A percentile compares a stretch with the other conserved stretches of the same genome.
Conservation (phyloP, 352 stramenopile genomes). For the Nannochloropsis limnetica region DNA sequence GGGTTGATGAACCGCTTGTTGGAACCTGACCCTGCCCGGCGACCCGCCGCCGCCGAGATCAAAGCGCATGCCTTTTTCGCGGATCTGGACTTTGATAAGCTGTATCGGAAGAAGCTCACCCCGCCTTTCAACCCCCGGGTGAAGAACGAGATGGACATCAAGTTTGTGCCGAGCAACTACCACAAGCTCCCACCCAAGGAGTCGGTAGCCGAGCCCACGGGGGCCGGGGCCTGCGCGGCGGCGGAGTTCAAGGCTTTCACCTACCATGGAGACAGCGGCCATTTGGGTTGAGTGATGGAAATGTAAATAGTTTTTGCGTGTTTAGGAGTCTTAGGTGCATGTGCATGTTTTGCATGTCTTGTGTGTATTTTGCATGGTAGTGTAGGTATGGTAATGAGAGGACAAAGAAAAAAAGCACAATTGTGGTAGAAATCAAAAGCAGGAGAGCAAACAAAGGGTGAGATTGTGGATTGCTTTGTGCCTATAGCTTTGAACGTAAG, state of each 20-base stretch:
- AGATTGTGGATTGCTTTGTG: neutral
- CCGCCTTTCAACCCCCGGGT: constrained; percentile 74
- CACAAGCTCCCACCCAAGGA: constrained; percentile 62
- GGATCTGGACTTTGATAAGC: constrained; percentile 68
- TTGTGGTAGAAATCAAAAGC: neutral
- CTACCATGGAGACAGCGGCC: constrained; percentile 55
- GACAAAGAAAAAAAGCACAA: neutral
- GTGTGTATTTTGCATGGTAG: neutral
- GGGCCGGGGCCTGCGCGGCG: constrained; percentile 30
- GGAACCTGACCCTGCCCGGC: constrained; percentile 65
- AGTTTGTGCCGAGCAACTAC: constrained; percentile 60
- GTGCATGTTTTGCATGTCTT: neutral
- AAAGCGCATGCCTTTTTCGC: constrained; percentile 66
- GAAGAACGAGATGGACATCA: constrained; percentile 50
- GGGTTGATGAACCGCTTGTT: constrained; percentile 70
- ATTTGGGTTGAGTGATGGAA: neutral
- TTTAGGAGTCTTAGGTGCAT: neutral
- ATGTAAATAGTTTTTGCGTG: neutral
- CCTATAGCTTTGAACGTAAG: neutral
- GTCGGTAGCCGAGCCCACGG: constrained; percentile 70
- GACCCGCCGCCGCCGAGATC: neutral
- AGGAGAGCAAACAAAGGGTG: neutral
- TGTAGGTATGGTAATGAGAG: no score
- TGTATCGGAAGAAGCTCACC: constrained; percentile 66
- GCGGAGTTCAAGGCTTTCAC: constrained; percentile 81